Evolutionary conservation across 108 stramenopile genomes (phyloP).

Genomic region (Ochromonas danica): DNA sequence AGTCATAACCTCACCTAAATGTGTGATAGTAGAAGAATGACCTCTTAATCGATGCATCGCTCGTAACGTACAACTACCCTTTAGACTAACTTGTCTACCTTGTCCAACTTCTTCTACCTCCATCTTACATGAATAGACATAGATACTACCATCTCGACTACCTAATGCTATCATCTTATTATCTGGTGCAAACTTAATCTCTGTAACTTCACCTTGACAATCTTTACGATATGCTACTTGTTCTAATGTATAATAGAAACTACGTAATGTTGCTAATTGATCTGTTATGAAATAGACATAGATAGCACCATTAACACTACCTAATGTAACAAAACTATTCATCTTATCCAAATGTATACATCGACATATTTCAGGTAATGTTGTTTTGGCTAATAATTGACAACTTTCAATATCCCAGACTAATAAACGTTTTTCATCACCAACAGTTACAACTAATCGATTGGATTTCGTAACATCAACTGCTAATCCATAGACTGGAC

Average conservation of each 20-base stretch:
- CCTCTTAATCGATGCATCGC: constrained; percentile 25
- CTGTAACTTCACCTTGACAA: neutral
- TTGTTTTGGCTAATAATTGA: neutral
- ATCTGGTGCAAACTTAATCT: neutral
- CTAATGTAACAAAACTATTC: constrained; percentile 20
- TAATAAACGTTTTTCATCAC: neutral
- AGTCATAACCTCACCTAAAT: neutral
- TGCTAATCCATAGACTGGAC: neutral
- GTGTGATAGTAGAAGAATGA: constrained; percentile 28
- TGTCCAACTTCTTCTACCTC: neutral
- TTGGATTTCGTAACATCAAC: neutral
- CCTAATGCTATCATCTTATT: constrained; percentile 25
- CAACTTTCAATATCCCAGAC: neutral
- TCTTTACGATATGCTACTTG: constrained; percentile 30
- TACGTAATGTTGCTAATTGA: neutral
- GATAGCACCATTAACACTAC: neutral
- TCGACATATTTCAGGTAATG: neutral
- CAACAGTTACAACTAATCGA: neutral
- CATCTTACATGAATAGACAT: neutral
- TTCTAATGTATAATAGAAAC: neutral
- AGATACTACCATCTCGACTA: constrained; percentile 7
- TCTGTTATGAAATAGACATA: constrained; percentile 2
- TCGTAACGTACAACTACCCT: neutral
- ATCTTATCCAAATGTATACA: neutral
- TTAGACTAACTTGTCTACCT: neutral